A percentile compares a stretch with the other conserved stretches of the same genome.
phyloP scores from a whole-genome alignment of 371 early-diverging fungal species.

The Batrachochytrium dendrobatidis region DNA sequence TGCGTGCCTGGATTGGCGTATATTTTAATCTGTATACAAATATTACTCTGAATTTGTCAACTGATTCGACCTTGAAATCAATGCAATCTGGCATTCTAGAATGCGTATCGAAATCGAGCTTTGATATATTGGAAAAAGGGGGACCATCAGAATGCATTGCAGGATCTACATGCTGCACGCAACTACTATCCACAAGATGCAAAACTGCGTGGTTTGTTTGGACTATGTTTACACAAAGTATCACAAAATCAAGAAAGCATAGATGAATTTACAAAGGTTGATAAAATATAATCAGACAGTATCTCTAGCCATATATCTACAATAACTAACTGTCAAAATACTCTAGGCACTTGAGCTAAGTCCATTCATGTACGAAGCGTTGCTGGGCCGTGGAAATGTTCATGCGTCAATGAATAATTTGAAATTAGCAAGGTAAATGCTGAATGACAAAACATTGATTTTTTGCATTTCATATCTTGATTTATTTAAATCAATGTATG shows the following conservation, averaged over 20 bases:
- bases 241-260: constrained; percentile 29
- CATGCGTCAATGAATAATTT: constrained; percentile 26
- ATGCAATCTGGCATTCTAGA: too few species aligned
- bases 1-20: background rate
- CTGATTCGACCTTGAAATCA: too few species aligned
- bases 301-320: too few species aligned
- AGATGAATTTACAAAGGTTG: constrained; percentile 29
- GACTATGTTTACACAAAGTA: constrained; percentile 40
- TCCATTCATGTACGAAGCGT: constrained; percentile 31
- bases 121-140: constrained; percentile 46
- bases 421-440: constrained; percentile 17
- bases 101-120: constrained; percentile 45
- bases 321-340: background rate
- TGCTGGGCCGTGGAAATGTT: constrained; percentile 44
- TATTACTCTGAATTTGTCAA: too few species aligned
- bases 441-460: background rate
- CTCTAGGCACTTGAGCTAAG: constrained; percentile 32
- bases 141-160: constrained; percentile 38
- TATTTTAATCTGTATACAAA: background rate
- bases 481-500: too few species aligned
- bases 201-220: constrained; percentile 33
- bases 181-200: constrained; percentile 39
- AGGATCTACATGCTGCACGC: constrained; percentile 38
- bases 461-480: background rate
- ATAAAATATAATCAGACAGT: constrained; percentile 14